Percentiles rank a stretch among this genome's conserved stretches.
phyloP scores from a whole-genome alignment of 2,329 filamentous ascomycete genomes.

The Ophiocordyceps camponoti-floridani region DNA sequence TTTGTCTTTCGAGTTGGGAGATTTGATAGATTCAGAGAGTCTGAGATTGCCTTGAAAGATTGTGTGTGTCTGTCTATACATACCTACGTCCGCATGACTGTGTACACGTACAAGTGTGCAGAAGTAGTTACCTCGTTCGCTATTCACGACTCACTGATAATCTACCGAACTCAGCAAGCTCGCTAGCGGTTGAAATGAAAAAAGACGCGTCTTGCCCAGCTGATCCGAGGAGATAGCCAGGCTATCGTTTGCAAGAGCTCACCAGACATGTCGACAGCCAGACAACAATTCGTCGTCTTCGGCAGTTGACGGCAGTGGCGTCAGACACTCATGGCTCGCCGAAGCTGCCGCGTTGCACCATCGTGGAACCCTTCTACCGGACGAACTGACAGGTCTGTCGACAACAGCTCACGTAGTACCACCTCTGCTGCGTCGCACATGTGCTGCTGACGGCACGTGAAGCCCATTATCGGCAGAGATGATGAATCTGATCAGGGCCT shows the following conservation, averaged over 20 bases:
- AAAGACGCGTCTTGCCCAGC: too few relatives aligned
- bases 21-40: too few relatives aligned
- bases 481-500: neutral
- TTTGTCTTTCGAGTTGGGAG: too few relatives aligned
- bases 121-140: too few relatives aligned
- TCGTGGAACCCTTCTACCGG: constrained; percentile 1
- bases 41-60: too few relatives aligned
- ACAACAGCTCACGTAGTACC: neutral
- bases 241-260: neutral
- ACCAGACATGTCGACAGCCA: neutral
- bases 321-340: neutral
- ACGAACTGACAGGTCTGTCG: neutral
- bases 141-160: too few relatives aligned
- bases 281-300: neutral
- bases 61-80: too few relatives aligned
- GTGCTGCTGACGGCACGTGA: neutral
- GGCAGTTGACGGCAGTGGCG: neutral
- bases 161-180: too few relatives aligned
- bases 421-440: neutral
- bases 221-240: too few relatives aligned
- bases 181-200: too few relatives aligned
- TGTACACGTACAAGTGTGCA: too few relatives aligned
- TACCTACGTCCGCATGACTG: too few relatives aligned
- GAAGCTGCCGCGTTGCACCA: neutral
- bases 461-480: neutral